These are phyloP conservation scores for Neocucurbitaria cava DNA, from an alignment of 2,329 filamentous ascomycete genomes.

Conservation along the genomic window DNA sequence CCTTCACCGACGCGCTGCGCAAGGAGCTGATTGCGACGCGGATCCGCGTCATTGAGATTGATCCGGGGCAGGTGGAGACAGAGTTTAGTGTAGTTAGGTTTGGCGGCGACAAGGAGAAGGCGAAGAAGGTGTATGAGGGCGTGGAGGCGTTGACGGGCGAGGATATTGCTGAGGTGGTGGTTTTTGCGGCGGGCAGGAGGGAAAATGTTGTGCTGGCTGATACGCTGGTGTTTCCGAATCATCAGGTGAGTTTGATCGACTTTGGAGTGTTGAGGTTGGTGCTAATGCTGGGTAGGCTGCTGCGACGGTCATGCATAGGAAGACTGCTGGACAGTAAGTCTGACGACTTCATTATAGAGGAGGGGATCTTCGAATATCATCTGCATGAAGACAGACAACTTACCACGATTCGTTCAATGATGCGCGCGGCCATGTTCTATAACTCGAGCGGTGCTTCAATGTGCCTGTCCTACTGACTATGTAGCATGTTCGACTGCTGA, in stretches of 20 bases:
- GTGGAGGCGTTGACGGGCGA: constrained; percentile 80
- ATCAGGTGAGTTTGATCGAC: constrained; percentile 69
- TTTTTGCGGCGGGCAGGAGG: constrained; percentile 81
- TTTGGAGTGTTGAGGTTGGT: constrained; percentile 9
- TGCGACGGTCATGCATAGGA: constrained; percentile 47
- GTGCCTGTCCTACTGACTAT: background rate
- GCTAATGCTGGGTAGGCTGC: constrained; percentile 39
- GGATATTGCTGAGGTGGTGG: constrained; percentile 89
- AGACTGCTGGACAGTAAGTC: constrained; percentile 24
- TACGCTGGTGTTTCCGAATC: constrained; percentile 84
- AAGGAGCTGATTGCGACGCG: constrained; percentile 82
- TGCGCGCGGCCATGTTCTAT: no score
- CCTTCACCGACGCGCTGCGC: constrained; percentile 81
- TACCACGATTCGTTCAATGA: background rate
- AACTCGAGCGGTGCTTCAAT: no score
- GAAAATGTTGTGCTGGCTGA: constrained; percentile 94
- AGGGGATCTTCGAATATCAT: background rate
- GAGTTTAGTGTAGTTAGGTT: constrained; percentile 91
- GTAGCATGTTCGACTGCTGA: background rate
- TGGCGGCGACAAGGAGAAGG: constrained; percentile 86
- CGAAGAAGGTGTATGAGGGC: constrained; percentile 83
- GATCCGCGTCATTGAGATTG: constrained; percentile 85
- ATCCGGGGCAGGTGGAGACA: constrained; percentile 92
- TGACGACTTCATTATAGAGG: background rate
- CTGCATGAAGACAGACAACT: background rate